Evolutionary conservation across 768 basidiomycete species (phyloP).

Genomic region (Termitomyces sp.): DNA sequence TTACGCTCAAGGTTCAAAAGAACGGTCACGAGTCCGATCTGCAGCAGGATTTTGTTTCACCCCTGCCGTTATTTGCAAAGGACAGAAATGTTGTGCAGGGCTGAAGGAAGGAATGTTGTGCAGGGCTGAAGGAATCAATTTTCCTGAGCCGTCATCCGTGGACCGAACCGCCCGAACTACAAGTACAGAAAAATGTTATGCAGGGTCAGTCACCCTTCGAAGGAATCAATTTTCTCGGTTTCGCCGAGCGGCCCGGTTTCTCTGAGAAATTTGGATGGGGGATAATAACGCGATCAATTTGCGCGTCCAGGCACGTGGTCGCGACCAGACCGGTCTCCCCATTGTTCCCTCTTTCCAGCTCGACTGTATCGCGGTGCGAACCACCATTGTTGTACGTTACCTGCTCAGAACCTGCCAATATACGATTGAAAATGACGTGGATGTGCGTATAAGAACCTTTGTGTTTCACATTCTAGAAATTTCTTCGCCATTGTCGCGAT

Average conservation of each 20-base stretch:
- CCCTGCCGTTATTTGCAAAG: neutral
- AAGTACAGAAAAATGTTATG: no score
- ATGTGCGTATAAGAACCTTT: no score
- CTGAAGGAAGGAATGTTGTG: no score
- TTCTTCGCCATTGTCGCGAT: neutral
- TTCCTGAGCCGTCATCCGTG: neutral
- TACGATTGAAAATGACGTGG: neutral
- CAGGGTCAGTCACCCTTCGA: no score
- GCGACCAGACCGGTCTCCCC: constrained; percentile 15
- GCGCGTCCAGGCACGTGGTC: constrained; percentile 44
- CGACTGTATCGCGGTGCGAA: neutral
- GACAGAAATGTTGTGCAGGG: neutral
- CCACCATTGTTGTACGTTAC: constrained; percentile 9
- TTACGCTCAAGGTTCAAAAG: neutral
- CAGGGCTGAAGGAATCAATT: neutral
- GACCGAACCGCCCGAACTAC: no score
- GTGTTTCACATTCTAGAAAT: no score
- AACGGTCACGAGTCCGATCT: neutral
- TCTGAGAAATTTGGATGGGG: neutral
- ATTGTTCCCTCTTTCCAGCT: constrained; percentile 10
- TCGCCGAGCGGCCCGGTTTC: neutral
- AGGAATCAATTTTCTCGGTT: no score
- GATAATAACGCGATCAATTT: constrained; percentile 13
- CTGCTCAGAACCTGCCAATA: neutral
- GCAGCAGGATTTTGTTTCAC: neutral